Percentiles rank a stretch among this genome's conserved stretches.
These are phyloP conservation scores for Fusarium beomiforme DNA, from an alignment of 2,329 filamentous ascomycete species.

Conservation along the genomic window DNA sequence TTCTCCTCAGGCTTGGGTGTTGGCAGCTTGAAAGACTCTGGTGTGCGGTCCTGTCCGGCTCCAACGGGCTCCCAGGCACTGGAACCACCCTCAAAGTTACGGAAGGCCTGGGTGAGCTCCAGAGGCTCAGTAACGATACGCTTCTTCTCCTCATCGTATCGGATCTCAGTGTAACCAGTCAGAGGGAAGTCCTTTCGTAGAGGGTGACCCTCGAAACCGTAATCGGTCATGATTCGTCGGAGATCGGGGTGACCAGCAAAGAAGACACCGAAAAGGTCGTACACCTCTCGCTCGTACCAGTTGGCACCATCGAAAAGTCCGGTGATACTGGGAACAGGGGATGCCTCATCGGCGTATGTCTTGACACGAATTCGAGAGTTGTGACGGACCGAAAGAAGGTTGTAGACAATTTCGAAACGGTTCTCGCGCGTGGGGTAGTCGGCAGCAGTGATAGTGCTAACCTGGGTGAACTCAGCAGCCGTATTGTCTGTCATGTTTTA, in stretches of 20 bases:
- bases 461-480: slow-evolving; percentile 93
- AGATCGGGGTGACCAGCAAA: slow-evolving; percentile 95
- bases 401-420: slow-evolving; percentile 98
- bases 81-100: slow-evolving; percentile 94
- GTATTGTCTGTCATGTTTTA: slow-evolving; percentile 76
- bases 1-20: slow-evolving; percentile 95
- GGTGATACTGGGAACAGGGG: slow-evolving; percentile 89
- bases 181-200: slow-evolving; percentile 97
- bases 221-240: slow-evolving; percentile 98
- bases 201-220: slow-evolving; percentile 98
- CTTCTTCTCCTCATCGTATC: slow-evolving; percentile 99
- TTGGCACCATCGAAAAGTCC: slow-evolving; percentile 92
- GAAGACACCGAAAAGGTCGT: slow-evolving; percentile 97
- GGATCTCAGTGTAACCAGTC: slow-evolving; percentile 96
- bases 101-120: slow-evolving; percentile 97
- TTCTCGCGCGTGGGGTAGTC: slow-evolving; percentile 96
- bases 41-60: slow-evolving; percentile 78
- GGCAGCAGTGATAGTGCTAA: slow-evolving; percentile 91
- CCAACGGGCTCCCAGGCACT: slow-evolving; percentile 75
- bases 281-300: slow-evolving; percentile 98
- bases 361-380: slow-evolving; percentile 97
- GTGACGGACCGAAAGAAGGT: slow-evolving; percentile 93
- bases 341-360: slow-evolving; percentile 97
- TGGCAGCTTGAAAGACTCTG: slow-evolving; percentile 91
- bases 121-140: slow-evolving; percentile 97